Evolutionary conservation across 1,284 basidiomycete species (phyloP).

Genomic region (Phylloboletellus chloephorus): DNA sequence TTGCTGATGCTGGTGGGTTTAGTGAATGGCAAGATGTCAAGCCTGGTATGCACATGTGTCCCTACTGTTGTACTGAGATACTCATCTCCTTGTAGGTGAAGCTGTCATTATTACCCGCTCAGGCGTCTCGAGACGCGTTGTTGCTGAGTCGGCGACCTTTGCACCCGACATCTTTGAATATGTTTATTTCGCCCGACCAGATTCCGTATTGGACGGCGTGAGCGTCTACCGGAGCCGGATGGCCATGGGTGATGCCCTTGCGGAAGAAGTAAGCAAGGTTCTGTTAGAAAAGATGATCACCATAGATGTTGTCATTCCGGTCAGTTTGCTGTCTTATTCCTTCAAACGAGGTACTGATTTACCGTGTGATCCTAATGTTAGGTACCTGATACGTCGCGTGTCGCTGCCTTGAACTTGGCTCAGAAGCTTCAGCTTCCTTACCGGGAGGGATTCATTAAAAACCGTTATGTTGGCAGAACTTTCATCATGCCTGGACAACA

Average conservation of each 20-base stretch:
- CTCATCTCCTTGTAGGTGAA: constrained; percentile 55
- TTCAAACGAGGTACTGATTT: constrained; percentile 6
- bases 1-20: constrained; percentile 91
- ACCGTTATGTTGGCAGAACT: constrained; percentile 96
- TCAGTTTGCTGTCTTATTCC: constrained; percentile 32
- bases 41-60: constrained; percentile 54
- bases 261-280: constrained; percentile 78
- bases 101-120: constrained; percentile 91
- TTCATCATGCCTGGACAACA: constrained; percentile 99
- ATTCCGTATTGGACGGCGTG: constrained; percentile 96
- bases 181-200: constrained; percentile 97
- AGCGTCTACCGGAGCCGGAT: constrained; percentile 97
- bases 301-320: constrained; percentile 96
- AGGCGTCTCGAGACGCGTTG: constrained; percentile 68
- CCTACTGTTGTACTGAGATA: background rate
- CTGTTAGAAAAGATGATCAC: constrained; percentile 64
- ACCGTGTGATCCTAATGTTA: constrained; percentile 24
- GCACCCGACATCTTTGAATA: constrained; percentile 99
- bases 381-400: constrained; percentile 95
- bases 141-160: constrained; percentile 67
- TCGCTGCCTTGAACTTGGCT: constrained; percentile 93
- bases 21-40: constrained; percentile 90
- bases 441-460: constrained; percentile 98
- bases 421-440: constrained; percentile 90
- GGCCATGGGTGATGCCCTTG: constrained; percentile 98